Percentiles rank a stretch among this genome's conserved stretches.
Evolutionary conservation across 2,329 filamentous ascomycete species (phyloP).

Genomic region (Blastomyces silverae): DNA sequence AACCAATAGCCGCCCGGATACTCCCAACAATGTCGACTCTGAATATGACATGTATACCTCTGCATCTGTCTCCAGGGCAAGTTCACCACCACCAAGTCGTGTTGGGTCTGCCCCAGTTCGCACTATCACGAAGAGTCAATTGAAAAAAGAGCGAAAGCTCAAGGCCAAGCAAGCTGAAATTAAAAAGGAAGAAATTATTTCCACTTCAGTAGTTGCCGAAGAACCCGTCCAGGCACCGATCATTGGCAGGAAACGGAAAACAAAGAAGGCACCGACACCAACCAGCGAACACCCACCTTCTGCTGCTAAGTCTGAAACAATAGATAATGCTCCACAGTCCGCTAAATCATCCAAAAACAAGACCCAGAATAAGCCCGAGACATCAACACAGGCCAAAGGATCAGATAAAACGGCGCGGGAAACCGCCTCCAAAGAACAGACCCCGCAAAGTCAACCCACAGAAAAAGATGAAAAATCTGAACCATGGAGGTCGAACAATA

Average conservation of each 20-base stretch:
- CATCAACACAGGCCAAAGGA: conserved; percentile 4
- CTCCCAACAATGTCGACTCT: conserved; percentile 53
- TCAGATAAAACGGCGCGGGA: conserved; percentile 21
- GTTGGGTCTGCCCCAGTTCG: conserved; percentile 55
- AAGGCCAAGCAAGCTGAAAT: conserved; percentile 44
- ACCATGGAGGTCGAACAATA: conserved; percentile 37
- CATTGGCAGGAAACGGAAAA: conserved; percentile 56
- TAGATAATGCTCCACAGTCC: background rate
- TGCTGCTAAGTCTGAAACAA: conserved; percentile 17
- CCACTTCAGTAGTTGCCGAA: conserved; percentile 35
- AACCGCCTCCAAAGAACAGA: conserved; percentile 24
- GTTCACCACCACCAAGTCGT: conserved; percentile 49
- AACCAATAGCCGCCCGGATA: conserved; percentile 54
- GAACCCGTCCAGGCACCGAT: conserved; percentile 56
- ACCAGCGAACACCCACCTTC: conserved; percentile 9
- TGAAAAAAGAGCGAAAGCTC: conserved; percentile 52
- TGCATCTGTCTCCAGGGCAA: conserved; percentile 54
- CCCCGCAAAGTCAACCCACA: conserved; percentile 11
- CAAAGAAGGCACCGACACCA: conserved; percentile 40
- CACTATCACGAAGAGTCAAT: conserved; percentile 55
- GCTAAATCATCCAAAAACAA: conserved; percentile 14
- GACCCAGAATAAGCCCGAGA: conserved; percentile 9
- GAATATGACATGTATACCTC: conserved; percentile 55
- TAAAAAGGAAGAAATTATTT: conserved; percentile 37
- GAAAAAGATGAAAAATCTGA: conserved; percentile 25